Evolutionary conservation across 2,329 filamentous ascomycete genomes (phyloP), one percentile per base, ranked within the genome.

Genomic region (Cercospora nicotianae): DNA sequence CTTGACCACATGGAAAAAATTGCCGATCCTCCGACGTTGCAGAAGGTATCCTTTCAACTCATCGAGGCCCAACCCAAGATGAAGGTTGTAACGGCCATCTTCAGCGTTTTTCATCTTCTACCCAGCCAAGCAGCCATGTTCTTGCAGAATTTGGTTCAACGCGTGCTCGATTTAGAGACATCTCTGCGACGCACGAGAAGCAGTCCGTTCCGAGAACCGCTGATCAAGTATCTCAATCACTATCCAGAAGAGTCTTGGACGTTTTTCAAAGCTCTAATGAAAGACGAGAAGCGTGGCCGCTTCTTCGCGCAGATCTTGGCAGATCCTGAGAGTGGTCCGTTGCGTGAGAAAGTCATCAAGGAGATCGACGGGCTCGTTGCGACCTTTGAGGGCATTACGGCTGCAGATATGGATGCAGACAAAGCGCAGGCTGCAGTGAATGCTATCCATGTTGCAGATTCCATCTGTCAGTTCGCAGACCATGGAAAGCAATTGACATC

Each of bases 61-160:
- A 92, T 98, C 67, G 96, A 99, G 78, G 94, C 98, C 77, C 91
- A 95, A 73, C 87, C 88, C 13, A 90, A 92, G 73, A 97, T 99
- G 90, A 96, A 95, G 81, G 91, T 98, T 58, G 93, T 98, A 42
- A 91, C 93, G 2, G 92, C 94, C 0, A 96, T 98, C 64, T 91
- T 99, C 78, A 95, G 97, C 76, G 94, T 99, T 66, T 99, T 99
- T 79, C 94, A 98, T 77, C 86, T 99, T n/a, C 85, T 99, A 4
- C 95, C 96, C 0, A 87, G 92, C 0, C 93, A 93, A 9, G 96
- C 96, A 1, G 92, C 94, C 68, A 89, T 90, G 16, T 99, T 99
- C 78, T 93, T 98, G 79, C 92, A 94, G 69, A 88, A 91, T 31
- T 86, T 99, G 53, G 92, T 98, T 60, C 91, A 96, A 72, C 92